Evolutionary conservation across 441 rosid species (phyloP).

Genomic region (Hura crepitans): DNA sequence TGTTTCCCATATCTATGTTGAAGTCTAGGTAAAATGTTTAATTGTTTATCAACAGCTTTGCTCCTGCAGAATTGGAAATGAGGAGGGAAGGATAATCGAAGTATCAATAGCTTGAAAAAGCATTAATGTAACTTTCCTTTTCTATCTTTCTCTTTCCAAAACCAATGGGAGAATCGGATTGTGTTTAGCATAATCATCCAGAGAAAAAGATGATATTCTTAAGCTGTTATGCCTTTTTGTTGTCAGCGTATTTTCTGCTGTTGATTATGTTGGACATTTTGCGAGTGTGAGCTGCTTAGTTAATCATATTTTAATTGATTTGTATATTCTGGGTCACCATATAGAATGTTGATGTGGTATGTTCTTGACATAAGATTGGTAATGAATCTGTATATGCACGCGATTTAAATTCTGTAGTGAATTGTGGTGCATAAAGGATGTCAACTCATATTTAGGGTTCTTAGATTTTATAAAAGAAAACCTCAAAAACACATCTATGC

Average conservation of each 20-base stretch:
- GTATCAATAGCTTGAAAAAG: not conserved
- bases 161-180: not conserved
- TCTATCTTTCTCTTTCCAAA: not conserved
- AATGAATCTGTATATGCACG: not conserved
- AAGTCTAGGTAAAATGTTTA: conserved; percentile 12
- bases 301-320: not conserved
- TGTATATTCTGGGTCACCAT: not conserved
- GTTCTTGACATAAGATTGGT: not conserved
- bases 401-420: not conserved
- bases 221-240: not conserved
- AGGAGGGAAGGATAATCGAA: not conserved
- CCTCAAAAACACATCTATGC: conserved; percentile 1
- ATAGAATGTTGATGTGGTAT: not conserved
- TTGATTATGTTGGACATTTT: not conserved
- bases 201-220: not conserved
- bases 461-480: not conserved
- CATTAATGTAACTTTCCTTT: not conserved
- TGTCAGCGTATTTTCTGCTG: not conserved
- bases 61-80: not conserved
- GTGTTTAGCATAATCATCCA: not conserved
- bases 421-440: conserved; percentile 4
- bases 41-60: conserved; percentile 9
- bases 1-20: not conserved
- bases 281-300: not conserved
- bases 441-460: not conserved